Evolutionary conservation across 1,139 yeast genomes (phyloP), one percentile per base, ranked within the genome.

Genomic region (Taiozyma sp.): DNA sequence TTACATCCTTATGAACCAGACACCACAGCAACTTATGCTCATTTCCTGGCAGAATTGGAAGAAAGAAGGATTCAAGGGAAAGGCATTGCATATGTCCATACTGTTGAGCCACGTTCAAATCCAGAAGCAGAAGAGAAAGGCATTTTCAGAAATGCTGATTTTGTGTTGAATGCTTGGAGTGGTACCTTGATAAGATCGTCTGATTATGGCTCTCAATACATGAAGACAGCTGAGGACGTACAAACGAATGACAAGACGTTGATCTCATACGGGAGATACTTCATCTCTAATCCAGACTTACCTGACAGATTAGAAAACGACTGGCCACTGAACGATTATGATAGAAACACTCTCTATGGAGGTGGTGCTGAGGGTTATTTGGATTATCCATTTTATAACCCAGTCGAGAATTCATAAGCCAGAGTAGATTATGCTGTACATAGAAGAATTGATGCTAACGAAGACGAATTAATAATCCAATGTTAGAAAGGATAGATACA

Each of bases 271-370:
- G 75, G 77, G 41, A 71, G 83, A 62, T 72, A 65, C 54, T 79
- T 68, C 56, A 72, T 72, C 42, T 68, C 81, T 6, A 79, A 79
- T 65, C 84, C 84, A 5, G 84, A 80, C 63, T 66, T 80, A 45
- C 72, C 71, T n/a, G 55, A 68, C n/a, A 71, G 80, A 62, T 63
- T 79, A 45, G 69, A 68, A 48, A 66, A 76, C 45, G 80, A 79
- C 10, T 54, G 59, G 46, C 68, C 71, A 32, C 68, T 79, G 57
- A 72, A 69, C 47, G 56, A 61, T 24, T 74, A 74, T 54, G 65
- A 73, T 53, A 67, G 76, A 57, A 45, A 56, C 14, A 62, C 68
- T 13, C 74, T 74, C 56, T 74, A 74, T 56, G 68, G 42, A 4
- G 21, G 21, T 16, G 46, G 39, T 13, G 32, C 35, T 11, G 22